phyloP scores from a whole-genome alignment of 2,329 filamentous ascomycete species.

The Aspergillus floridensis region DNA sequence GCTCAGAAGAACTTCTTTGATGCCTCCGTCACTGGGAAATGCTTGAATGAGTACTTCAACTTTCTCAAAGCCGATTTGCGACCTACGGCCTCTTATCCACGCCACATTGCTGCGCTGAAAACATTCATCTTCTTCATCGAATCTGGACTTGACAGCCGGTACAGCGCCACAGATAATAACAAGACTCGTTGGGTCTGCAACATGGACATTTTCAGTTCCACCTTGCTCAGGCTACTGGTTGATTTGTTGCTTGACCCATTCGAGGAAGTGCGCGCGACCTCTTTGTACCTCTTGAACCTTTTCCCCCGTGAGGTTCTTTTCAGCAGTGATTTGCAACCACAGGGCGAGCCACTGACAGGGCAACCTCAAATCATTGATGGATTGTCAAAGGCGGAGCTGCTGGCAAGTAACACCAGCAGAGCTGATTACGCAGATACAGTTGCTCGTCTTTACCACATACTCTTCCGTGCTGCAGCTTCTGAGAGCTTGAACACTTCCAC shows the following conservation, averaged over 20 bases:
- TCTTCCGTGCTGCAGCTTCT: constrained; percentile 58
- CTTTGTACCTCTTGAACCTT: constrained; percentile 46
- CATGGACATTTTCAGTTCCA: constrained; percentile 43
- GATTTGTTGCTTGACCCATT: constrained; percentile 87
- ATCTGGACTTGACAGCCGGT: constrained; percentile 61
- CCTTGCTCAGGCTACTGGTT: constrained; percentile 57
- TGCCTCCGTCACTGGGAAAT: constrained; percentile 53
- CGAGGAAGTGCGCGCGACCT: constrained; percentile 73
- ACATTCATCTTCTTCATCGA: constrained; percentile 66
- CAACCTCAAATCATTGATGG: constrained; percentile 31
- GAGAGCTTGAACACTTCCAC: constrained; percentile 22
- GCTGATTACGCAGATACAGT: constrained; percentile 92
- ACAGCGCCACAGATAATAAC: constrained; percentile 44
- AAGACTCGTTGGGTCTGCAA: constrained; percentile 52
- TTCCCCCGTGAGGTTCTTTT: constrained; percentile 34
- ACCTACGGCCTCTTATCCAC: constrained; percentile 82
- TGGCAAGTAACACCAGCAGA: constrained; percentile 62
- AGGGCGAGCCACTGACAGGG: constrained; percentile 20
- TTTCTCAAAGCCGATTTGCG: constrained; percentile 73
- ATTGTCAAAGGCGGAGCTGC: constrained; percentile 34
- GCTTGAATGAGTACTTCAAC: constrained; percentile 69
- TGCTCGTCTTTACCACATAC: constrained; percentile 69
- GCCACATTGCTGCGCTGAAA: constrained; percentile 78
- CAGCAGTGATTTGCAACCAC: constrained; percentile 6
- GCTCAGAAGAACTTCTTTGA: constrained; percentile 39